These are phyloP conservation scores for Penicillium turbatum DNA, from an alignment of 495 filamentous ascomycete genomes.

Conservation along the genomic window DNA sequence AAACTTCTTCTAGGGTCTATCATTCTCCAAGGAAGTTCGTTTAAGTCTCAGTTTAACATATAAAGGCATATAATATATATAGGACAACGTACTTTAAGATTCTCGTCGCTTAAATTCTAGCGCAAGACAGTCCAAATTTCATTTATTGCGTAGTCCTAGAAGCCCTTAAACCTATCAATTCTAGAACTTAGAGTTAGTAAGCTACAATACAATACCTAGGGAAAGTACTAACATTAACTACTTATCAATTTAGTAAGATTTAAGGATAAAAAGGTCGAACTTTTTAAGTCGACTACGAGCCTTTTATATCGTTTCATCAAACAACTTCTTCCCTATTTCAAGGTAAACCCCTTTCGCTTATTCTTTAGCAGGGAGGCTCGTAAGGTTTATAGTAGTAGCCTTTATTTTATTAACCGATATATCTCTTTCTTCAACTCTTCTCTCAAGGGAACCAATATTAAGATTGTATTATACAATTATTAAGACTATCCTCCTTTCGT, in stretches of 20 bases:
- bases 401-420: background rate
- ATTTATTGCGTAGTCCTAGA: background rate
- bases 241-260: background rate
- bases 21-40: conserved; percentile 1
- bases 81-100: conserved; percentile 2
- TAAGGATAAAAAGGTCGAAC: conserved; percentile 1
- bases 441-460: background rate
- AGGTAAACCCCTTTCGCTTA: background rate
- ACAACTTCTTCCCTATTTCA: conserved; percentile 27
- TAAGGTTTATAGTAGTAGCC: background rate
- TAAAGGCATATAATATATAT: conserved; percentile 1
- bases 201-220: too few relatives aligned
- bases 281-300: conserved; percentile 5
- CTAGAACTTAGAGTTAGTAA: background rate
- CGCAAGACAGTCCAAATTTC: background rate
- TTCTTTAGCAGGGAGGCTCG: background rate
- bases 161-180: background rate
- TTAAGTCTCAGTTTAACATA: too few relatives aligned
- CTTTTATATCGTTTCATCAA: conserved; percentile 41
- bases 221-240: conserved; percentile 1
- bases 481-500: too few relatives aligned
- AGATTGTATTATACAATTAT: background rate
- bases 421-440: conserved; percentile 1
- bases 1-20: conserved; percentile 2
- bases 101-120: background rate